Conservation (phyloP, 2,329 filamentous ascomycete species). For the Endoconidiophora laricicola region DNA sequence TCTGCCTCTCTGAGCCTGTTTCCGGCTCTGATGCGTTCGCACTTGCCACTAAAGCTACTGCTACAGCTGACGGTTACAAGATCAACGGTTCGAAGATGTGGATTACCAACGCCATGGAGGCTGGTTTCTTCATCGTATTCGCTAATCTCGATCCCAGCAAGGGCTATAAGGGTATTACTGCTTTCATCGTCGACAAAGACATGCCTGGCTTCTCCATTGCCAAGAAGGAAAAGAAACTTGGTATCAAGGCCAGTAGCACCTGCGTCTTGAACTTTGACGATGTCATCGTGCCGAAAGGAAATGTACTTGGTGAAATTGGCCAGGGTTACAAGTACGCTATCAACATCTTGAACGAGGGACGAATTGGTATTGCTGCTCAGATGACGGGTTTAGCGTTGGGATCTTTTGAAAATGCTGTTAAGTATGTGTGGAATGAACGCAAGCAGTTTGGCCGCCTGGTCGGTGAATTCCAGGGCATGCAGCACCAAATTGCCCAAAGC, state of each 20-base stretch:
- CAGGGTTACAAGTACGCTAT: constrained; percentile 98
- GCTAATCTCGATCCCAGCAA: constrained; percentile 84
- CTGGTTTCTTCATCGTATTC: constrained; percentile 92
- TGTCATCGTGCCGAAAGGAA: constrained; percentile 73
- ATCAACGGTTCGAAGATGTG: constrained; percentile 96
- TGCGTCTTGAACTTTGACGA: constrained; percentile 98
- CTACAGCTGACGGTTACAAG: constrained; percentile 68
- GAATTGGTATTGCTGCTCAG: constrained; percentile 94
- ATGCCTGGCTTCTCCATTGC: constrained; percentile 82
- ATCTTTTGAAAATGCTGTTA: constrained; percentile 85
- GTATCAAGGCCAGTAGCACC: constrained; percentile 87
- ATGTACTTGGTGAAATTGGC: constrained; percentile 74
- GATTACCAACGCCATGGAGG: constrained; percentile 96
- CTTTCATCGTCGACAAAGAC: constrained; percentile 85
- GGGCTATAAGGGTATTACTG: constrained; percentile 93
- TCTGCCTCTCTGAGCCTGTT: constrained; percentile 82
- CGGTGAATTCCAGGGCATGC: constrained; percentile 97
- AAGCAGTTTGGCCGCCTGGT: constrained; percentile 90
- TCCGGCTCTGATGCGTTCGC: constrained; percentile 95
- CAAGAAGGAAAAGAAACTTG: constrained; percentile 99
- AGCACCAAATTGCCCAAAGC: constrained; percentile 92
- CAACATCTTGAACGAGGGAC: constrained; percentile 79
- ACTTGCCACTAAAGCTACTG: constrained; percentile 73
- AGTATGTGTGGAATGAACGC: constrained; percentile 96
- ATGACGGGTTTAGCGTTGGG: constrained; percentile 95